These are phyloP conservation scores for Hyaloraphidium curvatum DNA, from an alignment of 192 early-diverging fungal genomes.

Conservation along the genomic window DNA sequence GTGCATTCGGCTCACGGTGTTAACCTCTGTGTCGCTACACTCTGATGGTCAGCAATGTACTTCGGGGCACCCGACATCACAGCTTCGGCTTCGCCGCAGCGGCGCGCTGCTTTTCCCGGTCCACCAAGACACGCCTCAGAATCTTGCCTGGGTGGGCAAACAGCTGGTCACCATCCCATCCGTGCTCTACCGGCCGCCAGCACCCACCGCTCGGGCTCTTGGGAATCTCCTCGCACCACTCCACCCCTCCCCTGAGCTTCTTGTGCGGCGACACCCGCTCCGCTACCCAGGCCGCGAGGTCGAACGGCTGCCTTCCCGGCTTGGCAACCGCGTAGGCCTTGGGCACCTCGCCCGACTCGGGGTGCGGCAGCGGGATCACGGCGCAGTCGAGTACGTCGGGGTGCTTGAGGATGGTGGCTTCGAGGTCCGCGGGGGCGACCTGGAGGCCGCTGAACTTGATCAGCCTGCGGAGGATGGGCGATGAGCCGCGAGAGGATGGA, in stretches of 20 bases:
- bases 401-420: background rate
- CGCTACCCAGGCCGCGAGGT: conserved; percentile 31
- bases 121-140: background rate
- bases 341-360: conserved; percentile 36
- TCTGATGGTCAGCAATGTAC: too few species aligned
- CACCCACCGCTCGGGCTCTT: conserved; percentile 3
- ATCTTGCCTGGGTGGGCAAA: conserved; percentile 4
- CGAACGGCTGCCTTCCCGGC: conserved; percentile 16
- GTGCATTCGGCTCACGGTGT: too few species aligned
- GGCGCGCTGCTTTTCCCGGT: conserved; percentile 3
- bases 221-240: background rate
- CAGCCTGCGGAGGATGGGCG: conserved; percentile 70
- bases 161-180: too few species aligned
- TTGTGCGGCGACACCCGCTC: conserved; percentile 48
- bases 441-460: conserved; percentile 48
- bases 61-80: too few species aligned
- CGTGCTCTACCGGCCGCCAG: too few species aligned
- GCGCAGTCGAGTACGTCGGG: conserved; percentile 23
- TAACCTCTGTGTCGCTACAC: too few species aligned
- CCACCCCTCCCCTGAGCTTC: conserved; percentile 37
- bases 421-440: conserved; percentile 2
- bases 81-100: background rate
- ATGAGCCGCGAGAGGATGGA: too few species aligned
- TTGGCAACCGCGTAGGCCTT: conserved; percentile 54
- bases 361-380: conserved; percentile 37